Evolutionary conservation across 306 rosid species (phyloP), one percentile per base, ranked within the genome.

Genomic region (Medicago lupulina): DNA sequence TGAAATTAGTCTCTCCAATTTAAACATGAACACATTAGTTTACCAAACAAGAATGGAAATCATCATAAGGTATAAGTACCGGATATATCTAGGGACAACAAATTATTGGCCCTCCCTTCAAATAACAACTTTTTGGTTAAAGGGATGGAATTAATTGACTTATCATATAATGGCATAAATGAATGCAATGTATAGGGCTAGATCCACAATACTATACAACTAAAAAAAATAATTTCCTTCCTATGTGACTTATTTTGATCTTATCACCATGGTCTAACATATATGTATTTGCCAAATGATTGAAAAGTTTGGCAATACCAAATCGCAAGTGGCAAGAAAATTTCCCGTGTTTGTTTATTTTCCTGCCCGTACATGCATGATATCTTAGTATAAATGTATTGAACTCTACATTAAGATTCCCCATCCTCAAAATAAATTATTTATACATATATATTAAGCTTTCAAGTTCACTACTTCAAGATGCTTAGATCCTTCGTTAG

Each of bases 21-120:
- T 1, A 2, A 2, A 12, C 31, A 11, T 10, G 19, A 4, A 23
- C 12, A 13, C 31, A 0, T 16, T 16, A 31, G 6, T 15, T 31
- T 31, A 14, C 6, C 2, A 6, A 28, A 60, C 18, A 31, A 17
- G 25, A 18, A 9, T 21, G 23, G 8, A 57, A 21, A 10, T 57
- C 36, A 57, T 19, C 14, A 10, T 2, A 11, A 28, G 3, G 31
- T 28, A 28, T 4, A 28, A 3, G 31, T 3, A 28, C 1, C 31
- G 1, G 13, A 12, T 23, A 55, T 14, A n/a, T 41, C 6, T 15
- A 2, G 14, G 40, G 51, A 54, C 54, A 72, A 39, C 15, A 13
- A 15, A 54, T 64, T 73, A 18, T 41, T 41, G 68, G 68, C 19
- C 62, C 83, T 75, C 43, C 53, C 83, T 71, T 11, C 10, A 18